Percentiles rank a stretch among this genome's conserved stretches.
Evolutionary conservation across 805 yeast species (phyloP).

Genomic region (Ogataea populi-albae): DNA sequence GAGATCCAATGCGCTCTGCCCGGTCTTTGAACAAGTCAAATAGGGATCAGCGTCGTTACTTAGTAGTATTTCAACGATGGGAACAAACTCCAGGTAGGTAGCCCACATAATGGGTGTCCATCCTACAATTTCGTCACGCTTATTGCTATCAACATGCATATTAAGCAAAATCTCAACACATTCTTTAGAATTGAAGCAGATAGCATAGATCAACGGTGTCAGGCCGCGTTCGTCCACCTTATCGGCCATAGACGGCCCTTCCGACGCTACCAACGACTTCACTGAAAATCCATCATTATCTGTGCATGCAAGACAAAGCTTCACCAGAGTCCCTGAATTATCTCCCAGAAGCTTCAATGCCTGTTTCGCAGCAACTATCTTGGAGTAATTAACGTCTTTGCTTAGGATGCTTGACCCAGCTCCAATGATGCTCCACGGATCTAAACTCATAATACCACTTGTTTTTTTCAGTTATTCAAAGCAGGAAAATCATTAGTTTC

Average conservation of each 20-base stretch:
- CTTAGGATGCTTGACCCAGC: constrained; percentile 18
- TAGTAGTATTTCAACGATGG: constrained; percentile 54
- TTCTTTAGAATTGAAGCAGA: constrained; percentile 49
- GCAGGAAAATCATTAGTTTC: too few species aligned
- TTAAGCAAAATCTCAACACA: constrained; percentile 47
- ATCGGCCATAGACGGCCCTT: constrained; percentile 20
- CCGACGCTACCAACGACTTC: constrained; percentile 27
- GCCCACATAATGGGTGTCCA: constrained; percentile 89
- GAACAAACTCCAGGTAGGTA: constrained; percentile 55
- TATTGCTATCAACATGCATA: constrained; percentile 47
- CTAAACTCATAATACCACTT: constrained; percentile 21
- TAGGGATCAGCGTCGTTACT: constrained; percentile 64
- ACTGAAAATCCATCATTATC: constrained; percentile 34
- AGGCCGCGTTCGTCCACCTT: constrained; percentile 40
- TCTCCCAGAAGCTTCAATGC: constrained; percentile 30
- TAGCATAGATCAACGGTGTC: constrained; percentile 50
- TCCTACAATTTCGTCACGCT: constrained; percentile 46
- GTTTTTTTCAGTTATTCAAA: too few species aligned
- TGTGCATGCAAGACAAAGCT: constrained; percentile 38
- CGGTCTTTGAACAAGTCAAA: constrained; percentile 33
- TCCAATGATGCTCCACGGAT: constrained; percentile 34
- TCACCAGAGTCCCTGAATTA: constrained; percentile 30
- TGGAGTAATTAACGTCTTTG: constrained; percentile 30
- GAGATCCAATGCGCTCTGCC: constrained; percentile 55
- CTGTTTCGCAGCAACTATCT: constrained; percentile 36